phyloP scores from a whole-genome alignment of 441 rosid genomes.

The Erysimum cheiri region DNA sequence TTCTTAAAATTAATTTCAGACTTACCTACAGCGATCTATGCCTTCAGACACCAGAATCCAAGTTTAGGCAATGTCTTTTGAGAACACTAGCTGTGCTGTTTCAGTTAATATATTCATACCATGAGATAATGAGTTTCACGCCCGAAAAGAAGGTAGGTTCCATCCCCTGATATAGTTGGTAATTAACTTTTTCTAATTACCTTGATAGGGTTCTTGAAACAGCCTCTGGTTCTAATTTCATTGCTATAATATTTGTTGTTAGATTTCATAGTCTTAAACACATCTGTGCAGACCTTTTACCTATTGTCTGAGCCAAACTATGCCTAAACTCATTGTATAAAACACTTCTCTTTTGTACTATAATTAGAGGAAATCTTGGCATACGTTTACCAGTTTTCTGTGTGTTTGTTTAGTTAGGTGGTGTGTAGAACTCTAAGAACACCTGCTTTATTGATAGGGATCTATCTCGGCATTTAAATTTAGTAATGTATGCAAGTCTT shows the following conservation, averaged over 20 bases:
- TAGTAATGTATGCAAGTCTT: conserved; percentile 19
- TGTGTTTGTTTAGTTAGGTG: conserved; percentile 27
- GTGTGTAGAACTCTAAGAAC: conserved; percentile 13
- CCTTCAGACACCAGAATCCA: conserved; percentile 92
- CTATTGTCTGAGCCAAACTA: conserved; percentile 14
- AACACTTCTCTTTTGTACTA: neutral
- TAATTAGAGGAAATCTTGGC: conserved; percentile 18
- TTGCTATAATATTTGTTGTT: conserved; percentile 21
- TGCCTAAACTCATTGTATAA: conserved; percentile 1
- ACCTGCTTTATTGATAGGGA: conserved; percentile 10
- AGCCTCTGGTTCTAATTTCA: conserved; percentile 20
- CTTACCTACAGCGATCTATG: conserved; percentile 99
- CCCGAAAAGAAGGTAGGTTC: conserved; percentile 65
- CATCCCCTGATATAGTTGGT: conserved; percentile 28
- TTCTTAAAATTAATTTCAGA: conserved; percentile 57
- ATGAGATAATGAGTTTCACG: conserved; percentile 85
- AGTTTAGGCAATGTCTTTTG: conserved; percentile 89
- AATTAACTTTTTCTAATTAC: conserved; percentile 19
- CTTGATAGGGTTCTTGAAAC: conserved; percentile 33
- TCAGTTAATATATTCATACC: conserved; percentile 86
- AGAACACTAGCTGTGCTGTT: conserved; percentile 85
- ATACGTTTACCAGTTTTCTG: neutral
- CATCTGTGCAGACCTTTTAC: conserved; percentile 9
- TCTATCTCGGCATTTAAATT: conserved; percentile 10
- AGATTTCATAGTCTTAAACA: conserved; percentile 18